Evolutionary conservation across 371 early-diverging fungal genomes (phyloP), one percentile per base, ranked within the genome.

Genomic region (Lichtheimia ramosa): DNA sequence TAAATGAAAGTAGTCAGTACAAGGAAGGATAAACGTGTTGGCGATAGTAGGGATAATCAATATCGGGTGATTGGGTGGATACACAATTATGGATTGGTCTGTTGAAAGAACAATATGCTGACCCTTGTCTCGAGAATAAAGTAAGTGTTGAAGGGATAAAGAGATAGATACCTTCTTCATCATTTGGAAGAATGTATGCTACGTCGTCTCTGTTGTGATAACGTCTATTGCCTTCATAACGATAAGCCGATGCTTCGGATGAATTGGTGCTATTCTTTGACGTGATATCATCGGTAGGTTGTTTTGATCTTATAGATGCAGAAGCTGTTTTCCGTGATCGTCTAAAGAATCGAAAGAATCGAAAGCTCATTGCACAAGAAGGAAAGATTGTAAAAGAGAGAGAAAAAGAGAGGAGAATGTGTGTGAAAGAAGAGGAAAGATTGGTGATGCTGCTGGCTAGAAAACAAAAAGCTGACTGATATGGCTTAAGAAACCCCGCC

Each of bases 151-250:
- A 34, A 34, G 39, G 40, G 25, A 20, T 8, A 14, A 20, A 13
- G 3, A 18, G 2, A 7, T 6, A 40, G 10, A 14, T 50, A 74
- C 78, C 78, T 66, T 66, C 73, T 42, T 79, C 71, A 43, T 84
- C 83, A 42, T 79, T 78, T 4, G 84, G 84, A 2, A 84, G 59
- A 51, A 81, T 68, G 54, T 84, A 84, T 14, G 74, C 63, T 5
- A 73, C 76, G 20, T 57, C 70, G 15, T 66, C 67, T 20, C 73
- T 68, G 20, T 73, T 68, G 49, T 81, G 79, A 24, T 73, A 76
- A 34, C 74, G 70, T 53, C 84, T 70, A 10, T 21, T 21, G 34
- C 73, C 73, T n/a, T 65, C 64, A 50, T 70, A 79, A 10, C 64
- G 58, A 51, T 61, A 67, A 6, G 46, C 46, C 46, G 46, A 46